phyloP scores from a whole-genome alignment of 2,329 filamentous ascomycete species.

The Talaromyces sp. region DNA sequence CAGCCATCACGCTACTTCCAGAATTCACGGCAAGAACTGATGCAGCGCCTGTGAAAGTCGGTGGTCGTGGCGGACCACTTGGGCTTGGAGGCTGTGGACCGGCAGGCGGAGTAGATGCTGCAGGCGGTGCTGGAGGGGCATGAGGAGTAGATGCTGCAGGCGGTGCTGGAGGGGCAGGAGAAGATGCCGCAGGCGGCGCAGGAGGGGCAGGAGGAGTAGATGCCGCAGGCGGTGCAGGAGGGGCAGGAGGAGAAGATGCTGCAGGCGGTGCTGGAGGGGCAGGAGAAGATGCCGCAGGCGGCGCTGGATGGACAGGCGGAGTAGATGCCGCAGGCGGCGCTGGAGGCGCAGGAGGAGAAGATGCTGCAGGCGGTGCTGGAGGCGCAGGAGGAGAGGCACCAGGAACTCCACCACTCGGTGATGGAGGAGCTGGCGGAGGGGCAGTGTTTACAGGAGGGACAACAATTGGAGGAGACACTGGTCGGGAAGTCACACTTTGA shows the following conservation, averaged over 20 bases:
- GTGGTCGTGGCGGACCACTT: background rate
- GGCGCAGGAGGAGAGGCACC: background rate
- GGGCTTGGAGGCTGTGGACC: background rate
- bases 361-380: background rate
- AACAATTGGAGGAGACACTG: too few relatives aligned
- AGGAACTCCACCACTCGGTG: background rate
- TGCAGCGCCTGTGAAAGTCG: slow-evolving; percentile 7
- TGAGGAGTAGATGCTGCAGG: background rate
- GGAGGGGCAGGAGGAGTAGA: too few relatives aligned
- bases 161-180: background rate
- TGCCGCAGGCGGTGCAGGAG: too few relatives aligned
- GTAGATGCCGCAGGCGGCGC: too few relatives aligned
- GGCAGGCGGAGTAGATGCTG: background rate
- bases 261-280: background rate
- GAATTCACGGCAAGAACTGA: background rate
- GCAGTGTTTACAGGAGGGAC: background rate
- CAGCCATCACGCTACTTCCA: background rate
- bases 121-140: background rate
- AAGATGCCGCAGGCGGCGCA: background rate
- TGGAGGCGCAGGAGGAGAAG: too few relatives aligned
- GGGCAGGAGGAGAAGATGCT: background rate
- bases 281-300: background rate
- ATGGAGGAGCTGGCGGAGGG: background rate
- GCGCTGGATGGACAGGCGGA: too few relatives aligned
- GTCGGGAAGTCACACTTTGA: too few relatives aligned